A percentile compares a stretch with the other conserved stretches of the same genome.
phyloP scores from a whole-genome alignment of 1,284 basidiomycete genomes.

The Chiua sp. region DNA sequence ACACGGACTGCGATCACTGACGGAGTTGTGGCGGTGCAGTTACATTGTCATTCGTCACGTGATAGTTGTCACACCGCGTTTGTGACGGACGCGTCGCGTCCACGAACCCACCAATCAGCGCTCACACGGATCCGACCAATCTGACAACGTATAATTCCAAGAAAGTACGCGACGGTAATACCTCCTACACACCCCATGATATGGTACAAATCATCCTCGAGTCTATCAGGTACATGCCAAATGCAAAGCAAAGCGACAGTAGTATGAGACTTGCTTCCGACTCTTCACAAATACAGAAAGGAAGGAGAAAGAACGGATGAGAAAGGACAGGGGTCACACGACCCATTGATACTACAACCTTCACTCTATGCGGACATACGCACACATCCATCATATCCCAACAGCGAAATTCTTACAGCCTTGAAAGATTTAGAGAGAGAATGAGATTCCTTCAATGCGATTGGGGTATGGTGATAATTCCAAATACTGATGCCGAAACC shows the following conservation, averaged over 20 bases:
- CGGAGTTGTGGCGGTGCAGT: conserved; percentile 27
- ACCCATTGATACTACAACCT: conserved; percentile 18
- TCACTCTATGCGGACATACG: conserved; percentile 16
- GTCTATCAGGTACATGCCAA: conserved; percentile 29
- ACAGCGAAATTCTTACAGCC: conserved; percentile 26
- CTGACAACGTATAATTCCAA: conserved; percentile 19
- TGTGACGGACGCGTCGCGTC: conserved; percentile 36
- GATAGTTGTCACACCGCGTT: conserved; percentile 35
- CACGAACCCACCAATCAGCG: conserved; percentile 4
- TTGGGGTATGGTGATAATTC: conserved; percentile 25
- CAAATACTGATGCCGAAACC: conserved; percentile 11
- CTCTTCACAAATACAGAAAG: conserved; percentile 24
- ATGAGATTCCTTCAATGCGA: conserved; percentile 23
- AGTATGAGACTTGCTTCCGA: conserved; percentile 15
- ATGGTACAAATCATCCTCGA: conserved; percentile 34
- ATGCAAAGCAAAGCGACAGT: conserved; percentile 29
- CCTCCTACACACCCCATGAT: conserved; percentile 16
- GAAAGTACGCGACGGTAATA: conserved; percentile 22
- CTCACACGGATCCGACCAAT: conserved; percentile 4
- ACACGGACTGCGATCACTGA: background rate
- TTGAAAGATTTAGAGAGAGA: conserved; percentile 29
- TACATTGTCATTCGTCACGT: conserved; percentile 28
- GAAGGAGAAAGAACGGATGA: conserved; percentile 4
- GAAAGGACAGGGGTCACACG: conserved; percentile 3
- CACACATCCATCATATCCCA: conserved; percentile 8